phyloP scores from a whole-genome alignment of 2,329 filamentous ascomycete genomes.

The Didymella segeticola region DNA sequence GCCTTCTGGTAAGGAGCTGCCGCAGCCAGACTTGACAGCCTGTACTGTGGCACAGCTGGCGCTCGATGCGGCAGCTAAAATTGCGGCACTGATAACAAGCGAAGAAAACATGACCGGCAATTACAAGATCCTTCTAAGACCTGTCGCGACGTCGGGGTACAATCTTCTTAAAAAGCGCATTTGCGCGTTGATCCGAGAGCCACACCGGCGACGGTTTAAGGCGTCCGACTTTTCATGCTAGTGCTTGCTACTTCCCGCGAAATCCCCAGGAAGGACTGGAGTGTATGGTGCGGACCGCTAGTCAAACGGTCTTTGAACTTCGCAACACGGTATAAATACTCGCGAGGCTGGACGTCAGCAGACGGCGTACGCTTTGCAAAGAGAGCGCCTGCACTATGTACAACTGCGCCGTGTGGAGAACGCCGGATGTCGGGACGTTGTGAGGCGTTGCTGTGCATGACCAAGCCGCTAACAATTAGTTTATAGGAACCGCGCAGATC shows the following conservation, averaged over 20 bases:
- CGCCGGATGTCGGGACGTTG: conserved; percentile 5
- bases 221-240: conserved; percentile 14
- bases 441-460: conserved; percentile 1
- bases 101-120: not conserved
- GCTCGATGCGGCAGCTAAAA: not conserved
- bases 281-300: not conserved
- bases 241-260: conserved; percentile 1
- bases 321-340: not conserved
- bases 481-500: conserved; percentile 4
- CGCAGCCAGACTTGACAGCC: conserved; percentile 16
- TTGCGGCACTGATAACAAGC: not conserved
- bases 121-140: not conserved
- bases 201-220: conserved; percentile 5
- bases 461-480: conserved; percentile 4
- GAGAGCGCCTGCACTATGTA: not conserved
- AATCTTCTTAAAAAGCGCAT: conserved; percentile 5
- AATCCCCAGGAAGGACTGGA: no score
- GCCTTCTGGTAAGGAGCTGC: conserved; percentile 27
- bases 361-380: no score
- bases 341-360: not conserved
- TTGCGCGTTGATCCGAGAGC: conserved; percentile 4
- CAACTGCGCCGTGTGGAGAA: not conserved
- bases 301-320: not conserved
- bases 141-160: not conserved
- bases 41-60: not conserved